These are phyloP conservation scores for Naematelia aurantialba DNA, from an alignment of 768 basidiomycete genomes.

Conservation along the genomic window DNA sequence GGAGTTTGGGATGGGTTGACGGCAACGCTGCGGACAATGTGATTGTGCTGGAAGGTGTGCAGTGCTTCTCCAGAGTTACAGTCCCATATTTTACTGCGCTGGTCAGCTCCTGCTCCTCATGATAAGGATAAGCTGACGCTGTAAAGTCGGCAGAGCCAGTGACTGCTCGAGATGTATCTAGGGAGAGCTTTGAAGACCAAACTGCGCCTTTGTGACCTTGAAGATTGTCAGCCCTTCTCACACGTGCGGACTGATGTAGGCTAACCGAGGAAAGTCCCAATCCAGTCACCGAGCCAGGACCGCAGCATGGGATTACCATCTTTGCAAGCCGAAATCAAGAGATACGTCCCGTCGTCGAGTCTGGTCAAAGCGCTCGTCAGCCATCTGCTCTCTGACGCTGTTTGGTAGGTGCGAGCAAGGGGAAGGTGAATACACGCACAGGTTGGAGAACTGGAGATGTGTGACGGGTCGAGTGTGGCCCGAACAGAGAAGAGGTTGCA, in stretches of 20 bases:
- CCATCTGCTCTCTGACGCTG: constrained; percentile 40
- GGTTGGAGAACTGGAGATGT: constrained; percentile 80
- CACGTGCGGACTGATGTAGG: background rate
- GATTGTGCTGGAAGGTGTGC: constrained; percentile 96
- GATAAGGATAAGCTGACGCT: constrained; percentile 62
- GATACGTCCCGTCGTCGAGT: constrained; percentile 71
- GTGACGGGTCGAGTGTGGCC: constrained; percentile 63
- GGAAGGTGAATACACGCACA: constrained; percentile 29
- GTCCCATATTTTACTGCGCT: constrained; percentile 86
- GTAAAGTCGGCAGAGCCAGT: constrained; percentile 96
- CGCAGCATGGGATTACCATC: constrained; percentile 97
- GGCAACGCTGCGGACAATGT: constrained; percentile 94
- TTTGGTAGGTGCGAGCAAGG: background rate
- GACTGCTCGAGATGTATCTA: constrained; percentile 78
- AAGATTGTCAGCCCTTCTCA: background rate
- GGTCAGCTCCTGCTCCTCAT: background rate
- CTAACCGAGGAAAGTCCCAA: constrained; percentile 61
- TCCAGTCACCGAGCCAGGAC: constrained; percentile 98
- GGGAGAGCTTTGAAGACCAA: constrained; percentile 88
- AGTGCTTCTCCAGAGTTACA: constrained; percentile 80
- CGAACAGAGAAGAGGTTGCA: constrained; percentile 50
- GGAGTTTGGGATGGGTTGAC: constrained; percentile 60
- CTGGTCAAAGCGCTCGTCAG: constrained; percentile 54
- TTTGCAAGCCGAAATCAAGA: constrained; percentile 95
- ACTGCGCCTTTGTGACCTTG: constrained; percentile 72